Conservation (phyloP, 768 basidiomycete genomes). For the Melanogaster broomeanus region DNA sequence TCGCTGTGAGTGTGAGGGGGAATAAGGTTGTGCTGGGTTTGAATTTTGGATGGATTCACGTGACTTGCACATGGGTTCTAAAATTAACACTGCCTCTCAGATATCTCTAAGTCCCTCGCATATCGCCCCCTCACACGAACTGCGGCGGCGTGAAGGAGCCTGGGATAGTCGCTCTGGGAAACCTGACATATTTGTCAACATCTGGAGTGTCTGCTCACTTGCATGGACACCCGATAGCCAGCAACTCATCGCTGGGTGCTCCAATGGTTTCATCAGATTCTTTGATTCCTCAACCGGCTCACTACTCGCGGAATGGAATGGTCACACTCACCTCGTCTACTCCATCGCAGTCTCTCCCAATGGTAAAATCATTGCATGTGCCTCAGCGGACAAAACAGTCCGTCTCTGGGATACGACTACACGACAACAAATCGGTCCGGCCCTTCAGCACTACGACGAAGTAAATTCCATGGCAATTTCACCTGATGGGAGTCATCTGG, state of each 20-base stretch:
- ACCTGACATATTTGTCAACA: background rate
- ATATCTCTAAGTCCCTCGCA: too few relatives aligned
- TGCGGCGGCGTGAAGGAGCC: too few relatives aligned
- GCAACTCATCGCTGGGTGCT: conserved; percentile 18
- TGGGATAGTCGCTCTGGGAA: conserved; percentile 11
- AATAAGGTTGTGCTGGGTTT: too few relatives aligned
- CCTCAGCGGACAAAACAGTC: conserved; percentile 29
- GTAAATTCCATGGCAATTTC: conserved; percentile 18
- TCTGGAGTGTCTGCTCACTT: conserved; percentile 21
- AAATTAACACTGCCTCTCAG: too few relatives aligned
- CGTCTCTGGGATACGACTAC: conserved; percentile 27
- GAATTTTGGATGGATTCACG: too few relatives aligned
- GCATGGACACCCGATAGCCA: conserved; percentile 17
- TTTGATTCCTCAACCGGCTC: conserved; percentile 10
- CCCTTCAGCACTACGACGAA: conserved; percentile 14
- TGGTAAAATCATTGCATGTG: conserved; percentile 24
- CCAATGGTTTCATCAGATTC: conserved; percentile 14
- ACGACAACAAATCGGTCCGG: conserved; percentile 16
- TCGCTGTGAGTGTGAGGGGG: too few relatives aligned
- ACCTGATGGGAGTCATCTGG: conserved; percentile 12
- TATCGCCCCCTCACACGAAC: too few relatives aligned
- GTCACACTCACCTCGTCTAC: conserved; percentile 19
- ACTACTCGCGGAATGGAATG: conserved; percentile 1
- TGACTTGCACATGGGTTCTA: too few relatives aligned
- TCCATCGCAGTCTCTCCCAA: conserved; percentile 22